Percentiles rank a stretch among this genome's conserved stretches.
These are phyloP conservation scores for Phytopythium litorale DNA, from an alignment of 352 stramenopile genomes.

Conservation along the genomic window DNA sequence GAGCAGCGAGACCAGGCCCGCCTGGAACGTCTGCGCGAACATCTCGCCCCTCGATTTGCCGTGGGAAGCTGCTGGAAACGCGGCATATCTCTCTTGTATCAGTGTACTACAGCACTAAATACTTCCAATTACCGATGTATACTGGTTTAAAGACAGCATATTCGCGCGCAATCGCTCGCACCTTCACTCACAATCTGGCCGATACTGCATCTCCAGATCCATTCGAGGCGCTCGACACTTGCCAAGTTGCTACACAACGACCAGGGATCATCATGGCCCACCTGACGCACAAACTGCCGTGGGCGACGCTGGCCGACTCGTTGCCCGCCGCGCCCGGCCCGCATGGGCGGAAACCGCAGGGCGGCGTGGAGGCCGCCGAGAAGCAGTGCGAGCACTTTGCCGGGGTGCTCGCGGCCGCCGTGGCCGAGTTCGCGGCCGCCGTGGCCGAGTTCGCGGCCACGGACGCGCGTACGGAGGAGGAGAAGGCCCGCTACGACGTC, in stretches of 20 bases:
- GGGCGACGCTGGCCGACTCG: conserved; percentile 2
- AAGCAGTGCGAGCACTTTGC: background rate
- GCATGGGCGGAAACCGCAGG: background rate
- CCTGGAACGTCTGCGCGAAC: conserved; percentile 48
- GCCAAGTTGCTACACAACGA: background rate
- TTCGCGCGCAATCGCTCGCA: background rate
- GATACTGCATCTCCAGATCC: no score
- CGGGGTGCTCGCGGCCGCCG: background rate
- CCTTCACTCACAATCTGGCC: background rate
- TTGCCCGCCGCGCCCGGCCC: background rate
- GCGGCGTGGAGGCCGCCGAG: background rate
- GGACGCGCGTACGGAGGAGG: background rate
- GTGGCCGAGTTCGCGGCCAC: conserved; percentile 7
- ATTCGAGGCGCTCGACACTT: background rate
- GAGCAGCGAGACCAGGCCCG: conserved; percentile 52
- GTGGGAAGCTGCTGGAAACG: no score
- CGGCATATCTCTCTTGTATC: background rate
- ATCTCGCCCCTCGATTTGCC: conserved; percentile 11
- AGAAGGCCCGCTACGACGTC: conserved; percentile 3
- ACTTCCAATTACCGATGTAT: no score
- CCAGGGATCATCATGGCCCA: background rate
- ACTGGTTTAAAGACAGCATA: background rate
- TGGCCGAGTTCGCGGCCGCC: conserved; percentile 6
- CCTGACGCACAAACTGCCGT: conserved; percentile 7
- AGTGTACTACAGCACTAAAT: background rate